Evolutionary conservation across 2,329 filamentous ascomycete genomes (phyloP).

Genomic region (Mycocentrospora acerina): DNA sequence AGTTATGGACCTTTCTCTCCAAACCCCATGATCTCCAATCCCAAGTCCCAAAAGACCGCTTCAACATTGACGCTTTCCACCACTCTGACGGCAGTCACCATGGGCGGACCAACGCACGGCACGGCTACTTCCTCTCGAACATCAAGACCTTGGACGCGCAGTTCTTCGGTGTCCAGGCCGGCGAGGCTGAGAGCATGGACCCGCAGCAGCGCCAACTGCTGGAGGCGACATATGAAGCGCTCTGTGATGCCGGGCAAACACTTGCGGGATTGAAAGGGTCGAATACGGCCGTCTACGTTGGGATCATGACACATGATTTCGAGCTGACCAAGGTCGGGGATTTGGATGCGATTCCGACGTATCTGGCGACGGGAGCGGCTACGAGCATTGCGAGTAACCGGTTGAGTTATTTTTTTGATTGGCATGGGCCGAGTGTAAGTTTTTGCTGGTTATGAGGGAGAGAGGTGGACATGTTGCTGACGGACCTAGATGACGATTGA

Average conservation of each 20-base stretch:
- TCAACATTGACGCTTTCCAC: conserved; percentile 24
- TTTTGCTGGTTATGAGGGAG: too few relatives aligned
- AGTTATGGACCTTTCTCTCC: conserved; percentile 37
- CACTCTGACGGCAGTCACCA: conserved; percentile 31
- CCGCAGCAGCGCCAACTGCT: conserved; percentile 26
- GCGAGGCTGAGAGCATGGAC: conserved; percentile 24
- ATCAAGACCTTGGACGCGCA: conserved; percentile 24
- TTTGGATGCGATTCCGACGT: conserved; percentile 5
- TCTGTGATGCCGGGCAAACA: conserved; percentile 15
- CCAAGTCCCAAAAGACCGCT: conserved; percentile 21
- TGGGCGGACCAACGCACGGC: conserved; percentile 31
- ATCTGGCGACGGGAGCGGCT: conserved; percentile 24
- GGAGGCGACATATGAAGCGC: conserved; percentile 20
- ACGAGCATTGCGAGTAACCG: conserved; percentile 38
- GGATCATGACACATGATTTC: conserved; percentile 15
- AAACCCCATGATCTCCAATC: conserved; percentile 6
- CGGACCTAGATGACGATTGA: conserved; percentile 43
- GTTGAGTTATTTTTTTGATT: conserved; percentile 41
- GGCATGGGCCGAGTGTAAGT: conserved; percentile 36
- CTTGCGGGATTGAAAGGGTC: conserved; percentile 8
- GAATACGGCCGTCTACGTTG: conserved; percentile 13
- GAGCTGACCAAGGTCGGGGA: conserved; percentile 4
- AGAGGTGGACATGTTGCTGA: too few relatives aligned
- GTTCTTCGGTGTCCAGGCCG: conserved; percentile 23
- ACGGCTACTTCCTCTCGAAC: conserved; percentile 18